Conservation (phyloP, 2,329 filamentous ascomycete species). For the Trichoderma asperellum region DNA sequence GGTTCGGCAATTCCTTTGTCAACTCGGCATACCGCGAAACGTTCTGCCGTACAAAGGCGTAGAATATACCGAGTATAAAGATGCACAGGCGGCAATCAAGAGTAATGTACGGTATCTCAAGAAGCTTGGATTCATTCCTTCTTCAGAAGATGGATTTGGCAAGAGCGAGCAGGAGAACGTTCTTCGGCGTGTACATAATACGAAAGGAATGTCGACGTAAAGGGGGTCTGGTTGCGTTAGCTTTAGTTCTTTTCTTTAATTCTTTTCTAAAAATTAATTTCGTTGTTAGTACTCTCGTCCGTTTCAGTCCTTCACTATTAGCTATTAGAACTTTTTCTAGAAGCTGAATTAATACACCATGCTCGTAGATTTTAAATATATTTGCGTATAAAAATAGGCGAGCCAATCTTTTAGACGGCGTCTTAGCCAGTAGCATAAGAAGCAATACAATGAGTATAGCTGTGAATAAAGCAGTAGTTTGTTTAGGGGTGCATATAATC, state of each 20-base stretch:
- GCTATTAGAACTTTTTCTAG: no score
- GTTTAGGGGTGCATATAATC: no score
- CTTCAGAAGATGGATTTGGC: conserved; percentile 18
- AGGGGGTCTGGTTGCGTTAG: background rate
- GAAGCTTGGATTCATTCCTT: conserved; percentile 46
- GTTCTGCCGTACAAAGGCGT: background rate
- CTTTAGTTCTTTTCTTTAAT: background rate
- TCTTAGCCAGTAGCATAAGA: no score
- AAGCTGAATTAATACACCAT: no score
- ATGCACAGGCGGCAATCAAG: conserved; percentile 19
- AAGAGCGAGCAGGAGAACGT: conserved; percentile 4
- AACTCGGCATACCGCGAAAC: conserved; percentile 23
- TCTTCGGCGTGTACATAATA: conserved; percentile 14
- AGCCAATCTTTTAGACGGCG: no score
- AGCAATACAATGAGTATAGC: no score
- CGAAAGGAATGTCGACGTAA: background rate
- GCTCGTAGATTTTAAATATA: no score
- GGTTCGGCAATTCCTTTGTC: conserved; percentile 35
- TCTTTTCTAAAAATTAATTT: background rate
- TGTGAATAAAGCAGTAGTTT: no score
- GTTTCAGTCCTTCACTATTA: no score
- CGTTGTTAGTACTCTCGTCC: no score
- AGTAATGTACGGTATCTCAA: conserved; percentile 29
- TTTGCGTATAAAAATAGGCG: no score
- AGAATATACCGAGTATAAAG: background rate